Conservation (phyloP, 495 filamentous ascomycete species). For the Penicillium maclennaniae region DNA sequence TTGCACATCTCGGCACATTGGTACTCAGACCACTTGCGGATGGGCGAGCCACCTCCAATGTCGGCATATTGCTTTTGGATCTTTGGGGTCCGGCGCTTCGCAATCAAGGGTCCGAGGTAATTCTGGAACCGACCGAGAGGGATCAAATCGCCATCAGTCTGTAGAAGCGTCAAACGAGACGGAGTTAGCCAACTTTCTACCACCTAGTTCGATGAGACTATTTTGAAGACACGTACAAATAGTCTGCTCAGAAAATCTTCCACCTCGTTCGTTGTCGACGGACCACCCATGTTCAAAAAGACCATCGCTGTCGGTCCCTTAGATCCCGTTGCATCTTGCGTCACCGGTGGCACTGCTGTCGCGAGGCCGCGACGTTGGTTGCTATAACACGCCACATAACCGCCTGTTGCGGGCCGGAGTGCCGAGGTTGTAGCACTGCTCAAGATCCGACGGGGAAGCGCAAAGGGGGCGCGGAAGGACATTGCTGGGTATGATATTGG, state of each 20-base stretch:
- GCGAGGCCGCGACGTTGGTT: conserved; percentile 46
- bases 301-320: conserved; percentile 90
- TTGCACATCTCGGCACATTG: conserved; percentile 95
- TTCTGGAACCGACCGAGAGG: conserved; percentile 90
- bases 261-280: conserved; percentile 83
- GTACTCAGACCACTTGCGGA: conserved; percentile 95
- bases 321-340: conserved; percentile 59
- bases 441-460: conserved; percentile 31
- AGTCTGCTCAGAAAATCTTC: conserved; percentile 86
- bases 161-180: background rate
- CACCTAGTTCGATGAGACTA: background rate
- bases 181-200: background rate
- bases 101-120: conserved; percentile 86
- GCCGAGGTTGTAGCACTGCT: conserved; percentile 16
- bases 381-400: conserved; percentile 22
- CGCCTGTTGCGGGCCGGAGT: conserved; percentile 22
- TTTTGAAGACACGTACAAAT: conserved; percentile 59
- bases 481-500: conserved; percentile 14
- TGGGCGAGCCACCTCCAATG: conserved; percentile 95
- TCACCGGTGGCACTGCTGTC: conserved; percentile 69
- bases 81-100: conserved; percentile 83
- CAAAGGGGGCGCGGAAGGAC: conserved; percentile 36
- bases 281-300: conserved; percentile 98
- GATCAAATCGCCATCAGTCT: conserved; percentile 93
- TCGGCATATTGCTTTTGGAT: conserved; percentile 92